Conservation (phyloP, 371 early-diverging fungal species). For the Mortierella sp. region DNA sequence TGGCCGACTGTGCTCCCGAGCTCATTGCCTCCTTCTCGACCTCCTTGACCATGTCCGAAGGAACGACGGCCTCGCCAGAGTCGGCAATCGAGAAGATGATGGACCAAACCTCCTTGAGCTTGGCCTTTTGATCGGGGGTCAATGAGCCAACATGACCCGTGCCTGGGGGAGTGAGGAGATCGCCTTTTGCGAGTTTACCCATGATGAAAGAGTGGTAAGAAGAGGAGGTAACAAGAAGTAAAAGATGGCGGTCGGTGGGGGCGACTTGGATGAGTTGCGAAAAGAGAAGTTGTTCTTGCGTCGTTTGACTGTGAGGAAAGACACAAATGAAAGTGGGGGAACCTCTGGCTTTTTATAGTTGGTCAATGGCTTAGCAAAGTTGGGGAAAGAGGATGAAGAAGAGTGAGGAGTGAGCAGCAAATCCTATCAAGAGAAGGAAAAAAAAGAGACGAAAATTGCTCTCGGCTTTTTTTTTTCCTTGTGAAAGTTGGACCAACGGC, state of each 20-base stretch:
- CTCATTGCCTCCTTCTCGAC: slow-evolving; percentile 26
- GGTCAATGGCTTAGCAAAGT: too few species aligned
- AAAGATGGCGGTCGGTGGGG: background rate
- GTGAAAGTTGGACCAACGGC: too few species aligned
- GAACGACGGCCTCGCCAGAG: slow-evolving; percentile 22
- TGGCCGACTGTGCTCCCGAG: slow-evolving; percentile 10
- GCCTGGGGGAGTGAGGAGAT: slow-evolving; percentile 25
- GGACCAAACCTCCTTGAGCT: slow-evolving; percentile 64
- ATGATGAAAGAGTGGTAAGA: background rate
- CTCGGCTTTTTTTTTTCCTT: background rate
- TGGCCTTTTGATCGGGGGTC: slow-evolving; percentile 57
- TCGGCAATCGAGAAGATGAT: slow-evolving; percentile 57
- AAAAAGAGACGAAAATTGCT: background rate
- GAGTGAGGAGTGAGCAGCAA: background rate
- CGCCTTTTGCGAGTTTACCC: slow-evolving; percentile 21
- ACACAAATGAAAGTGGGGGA: too few species aligned
- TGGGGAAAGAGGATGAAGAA: background rate
- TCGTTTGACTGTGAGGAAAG: background rate
- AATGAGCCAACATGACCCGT: slow-evolving; percentile 57
- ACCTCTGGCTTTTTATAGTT: too few species aligned
- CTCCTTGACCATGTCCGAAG: slow-evolving; percentile 20
- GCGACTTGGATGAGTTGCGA: background rate
- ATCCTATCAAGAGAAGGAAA: too few species aligned
- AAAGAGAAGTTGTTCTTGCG: background rate
- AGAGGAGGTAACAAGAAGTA: background rate